These are phyloP conservation scores for Euphrasia confusa DNA, from an alignment of 257 asterid genomes.

Conservation along the genomic window DNA sequence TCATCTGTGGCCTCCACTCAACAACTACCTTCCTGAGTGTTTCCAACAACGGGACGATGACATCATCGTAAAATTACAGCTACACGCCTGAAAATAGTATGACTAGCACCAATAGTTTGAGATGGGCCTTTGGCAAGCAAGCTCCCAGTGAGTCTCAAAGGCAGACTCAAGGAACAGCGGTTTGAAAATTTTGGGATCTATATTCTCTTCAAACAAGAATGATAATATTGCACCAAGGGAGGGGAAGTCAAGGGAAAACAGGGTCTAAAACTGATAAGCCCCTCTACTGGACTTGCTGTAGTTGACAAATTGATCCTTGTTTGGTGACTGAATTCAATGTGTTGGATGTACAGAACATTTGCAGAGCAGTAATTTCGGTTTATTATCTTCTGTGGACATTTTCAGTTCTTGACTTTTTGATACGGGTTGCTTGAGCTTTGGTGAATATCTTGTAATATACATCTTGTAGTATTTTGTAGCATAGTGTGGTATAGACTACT, in stretches of 20 bases:
- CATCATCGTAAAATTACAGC: slow-evolving; percentile 31
- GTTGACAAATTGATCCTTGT: slow-evolving; percentile 13
- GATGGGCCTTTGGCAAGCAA: no score
- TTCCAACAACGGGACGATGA: slow-evolving; percentile 43
- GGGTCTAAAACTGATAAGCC: slow-evolving; percentile 48
- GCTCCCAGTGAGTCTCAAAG: no score
- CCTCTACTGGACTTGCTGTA: slow-evolving; percentile 77
- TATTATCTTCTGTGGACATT: no score
- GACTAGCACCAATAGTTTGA: slow-evolving; percentile 40
- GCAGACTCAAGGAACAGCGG: slow-evolving; percentile 69
- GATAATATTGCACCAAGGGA: slow-evolving; percentile 70
- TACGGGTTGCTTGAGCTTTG: slow-evolving; percentile 27
- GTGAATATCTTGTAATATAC: slow-evolving; percentile 31
- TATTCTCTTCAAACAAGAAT: slow-evolving; percentile 64
- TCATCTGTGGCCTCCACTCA: slow-evolving; percentile 41
- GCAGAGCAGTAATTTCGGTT: no score
- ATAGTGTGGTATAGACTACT: slow-evolving; percentile 33
- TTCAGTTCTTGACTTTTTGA: slow-evolving; percentile 29
- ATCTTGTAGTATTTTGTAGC: slow-evolving; percentile 35
- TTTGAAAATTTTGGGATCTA: slow-evolving; percentile 66
- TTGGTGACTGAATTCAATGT: no score
- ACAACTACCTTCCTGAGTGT: slow-evolving; percentile 40
- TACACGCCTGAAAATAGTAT: slow-evolving; percentile 31
- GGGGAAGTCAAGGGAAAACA: slow-evolving; percentile 63
- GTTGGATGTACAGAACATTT: no score